These are phyloP conservation scores for Tetrahymena borealis DNA, from an alignment of 73 alveolate species.

Conservation along the genomic window DNA sequence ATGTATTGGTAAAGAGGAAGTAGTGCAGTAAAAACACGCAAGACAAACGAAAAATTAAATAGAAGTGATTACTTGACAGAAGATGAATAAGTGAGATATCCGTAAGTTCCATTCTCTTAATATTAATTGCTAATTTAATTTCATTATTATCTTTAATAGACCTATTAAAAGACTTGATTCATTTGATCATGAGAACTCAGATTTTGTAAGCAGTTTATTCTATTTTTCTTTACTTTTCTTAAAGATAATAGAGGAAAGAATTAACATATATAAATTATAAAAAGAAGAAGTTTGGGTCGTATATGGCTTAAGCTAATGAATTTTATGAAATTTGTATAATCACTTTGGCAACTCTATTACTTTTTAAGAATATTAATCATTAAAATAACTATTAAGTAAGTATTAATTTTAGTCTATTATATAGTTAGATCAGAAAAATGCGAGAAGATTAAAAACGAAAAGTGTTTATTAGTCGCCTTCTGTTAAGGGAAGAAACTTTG, in stretches of 20 bases:
- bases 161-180: neutral
- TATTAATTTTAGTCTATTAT: neutral
- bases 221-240: too few species aligned
- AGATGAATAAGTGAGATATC: neutral
- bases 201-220: neutral
- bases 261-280: too few species aligned
- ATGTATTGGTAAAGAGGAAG: neutral
- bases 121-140: neutral
- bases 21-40: neutral
- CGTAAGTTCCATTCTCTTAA: neutral
- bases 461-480: neutral
- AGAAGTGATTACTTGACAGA: neutral
- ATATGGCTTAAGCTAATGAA: too few species aligned
- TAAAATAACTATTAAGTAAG: too few species aligned
- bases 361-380: too few species aligned
- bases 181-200: neutral
- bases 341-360: too few species aligned
- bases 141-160: neutral
- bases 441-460: neutral
- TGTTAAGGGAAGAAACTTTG: neutral
- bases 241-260: too few species aligned
- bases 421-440: neutral
- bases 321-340: too few species aligned
- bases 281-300: too few species aligned
- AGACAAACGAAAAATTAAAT: neutral